Percentiles rank a stretch among this genome's conserved stretches.
These are phyloP conservation scores for Pestalotiopsis sp. DNA, from an alignment of 2,329 filamentous ascomycete species.

Conservation along the genomic window DNA sequence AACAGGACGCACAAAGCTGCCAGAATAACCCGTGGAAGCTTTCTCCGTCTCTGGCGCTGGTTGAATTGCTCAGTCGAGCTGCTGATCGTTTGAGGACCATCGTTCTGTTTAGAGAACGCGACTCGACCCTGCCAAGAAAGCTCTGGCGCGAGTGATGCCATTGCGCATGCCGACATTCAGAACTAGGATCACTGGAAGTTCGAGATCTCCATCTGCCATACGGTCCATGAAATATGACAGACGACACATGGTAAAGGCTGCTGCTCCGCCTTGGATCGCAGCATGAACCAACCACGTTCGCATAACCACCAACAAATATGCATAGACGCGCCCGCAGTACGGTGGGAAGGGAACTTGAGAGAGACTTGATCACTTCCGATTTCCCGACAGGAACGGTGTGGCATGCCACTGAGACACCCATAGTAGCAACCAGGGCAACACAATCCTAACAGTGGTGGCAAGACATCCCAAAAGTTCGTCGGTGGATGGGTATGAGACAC, in stretches of 20 bases:
- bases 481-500: too few relatives aligned
- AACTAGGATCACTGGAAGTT: too few relatives aligned
- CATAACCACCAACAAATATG: not conserved
- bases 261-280: not conserved
- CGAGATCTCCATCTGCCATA: too few relatives aligned
- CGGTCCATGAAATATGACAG: too few relatives aligned
- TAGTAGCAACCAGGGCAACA: too few relatives aligned
- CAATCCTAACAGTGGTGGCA: too few relatives aligned
- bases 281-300: not conserved
- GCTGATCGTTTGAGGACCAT: slow-evolving; percentile 5
- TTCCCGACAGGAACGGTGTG: too few relatives aligned
- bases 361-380: too few relatives aligned
- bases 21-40: slow-evolving; percentile 28
- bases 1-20: slow-evolving; percentile 30
- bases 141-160: not conserved
- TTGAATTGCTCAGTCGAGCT: slow-evolving; percentile 28
- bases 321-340: not conserved
- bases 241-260: too few relatives aligned
- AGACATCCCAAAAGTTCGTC: too few relatives aligned
- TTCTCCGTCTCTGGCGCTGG: slow-evolving; percentile 19
- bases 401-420: too few relatives aligned
- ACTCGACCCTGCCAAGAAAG: not conserved
- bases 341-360: not conserved
- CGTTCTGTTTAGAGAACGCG: not conserved
- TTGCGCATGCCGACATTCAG: not conserved